A percentile compares a stretch with the other conserved stretches of the same genome.
These are phyloP conservation scores for Geosmithia flava DNA, from an alignment of 2,329 filamentous ascomycete genomes.

Conservation along the genomic window DNA sequence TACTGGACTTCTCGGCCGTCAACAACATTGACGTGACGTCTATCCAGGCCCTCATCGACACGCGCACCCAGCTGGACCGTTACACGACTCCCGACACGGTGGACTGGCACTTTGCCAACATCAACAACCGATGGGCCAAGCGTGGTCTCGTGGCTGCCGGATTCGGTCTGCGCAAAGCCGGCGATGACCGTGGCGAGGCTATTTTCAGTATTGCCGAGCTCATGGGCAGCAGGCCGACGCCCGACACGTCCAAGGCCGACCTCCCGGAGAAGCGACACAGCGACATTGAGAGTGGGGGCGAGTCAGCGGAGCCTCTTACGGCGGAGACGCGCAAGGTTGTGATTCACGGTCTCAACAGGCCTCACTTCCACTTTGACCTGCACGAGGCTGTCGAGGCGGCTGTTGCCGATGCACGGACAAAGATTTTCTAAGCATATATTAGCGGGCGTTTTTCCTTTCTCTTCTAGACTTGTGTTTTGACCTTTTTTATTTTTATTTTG, in stretches of 20 bases:
- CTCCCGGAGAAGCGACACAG: constrained; percentile 23
- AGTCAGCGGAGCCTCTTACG: constrained; percentile 14
- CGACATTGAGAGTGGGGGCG: constrained; percentile 7
- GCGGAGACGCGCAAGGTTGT: constrained; percentile 17
- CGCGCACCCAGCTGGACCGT: constrained; percentile 38
- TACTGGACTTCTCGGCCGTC: constrained; percentile 43
- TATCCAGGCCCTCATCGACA: constrained; percentile 39
- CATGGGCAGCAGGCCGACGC: constrained; percentile 38
- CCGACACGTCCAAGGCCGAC: constrained; percentile 48
- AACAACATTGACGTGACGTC: constrained; percentile 44
- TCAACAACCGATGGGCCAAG: constrained; percentile 42
- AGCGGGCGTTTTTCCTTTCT: not conserved
- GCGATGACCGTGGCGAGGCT: constrained; percentile 28
- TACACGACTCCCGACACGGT: constrained; percentile 32
- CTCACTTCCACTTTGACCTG: constrained; percentile 39
- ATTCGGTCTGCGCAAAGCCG: constrained; percentile 28
- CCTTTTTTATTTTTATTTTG: not conserved
- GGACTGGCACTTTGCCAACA: constrained; percentile 38
- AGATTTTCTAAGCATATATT: constrained; percentile 3
- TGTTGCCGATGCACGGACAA: constrained; percentile 19
- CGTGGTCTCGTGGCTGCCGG: constrained; percentile 41
- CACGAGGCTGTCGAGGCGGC: constrained; percentile 34
- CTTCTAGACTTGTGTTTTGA: not conserved
- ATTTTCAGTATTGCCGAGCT: constrained; percentile 91
- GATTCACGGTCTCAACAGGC: constrained; percentile 33